Base-by-base conservation (phyloP, 75 land plant genomes). In the Picea sitchensis region DNA sequence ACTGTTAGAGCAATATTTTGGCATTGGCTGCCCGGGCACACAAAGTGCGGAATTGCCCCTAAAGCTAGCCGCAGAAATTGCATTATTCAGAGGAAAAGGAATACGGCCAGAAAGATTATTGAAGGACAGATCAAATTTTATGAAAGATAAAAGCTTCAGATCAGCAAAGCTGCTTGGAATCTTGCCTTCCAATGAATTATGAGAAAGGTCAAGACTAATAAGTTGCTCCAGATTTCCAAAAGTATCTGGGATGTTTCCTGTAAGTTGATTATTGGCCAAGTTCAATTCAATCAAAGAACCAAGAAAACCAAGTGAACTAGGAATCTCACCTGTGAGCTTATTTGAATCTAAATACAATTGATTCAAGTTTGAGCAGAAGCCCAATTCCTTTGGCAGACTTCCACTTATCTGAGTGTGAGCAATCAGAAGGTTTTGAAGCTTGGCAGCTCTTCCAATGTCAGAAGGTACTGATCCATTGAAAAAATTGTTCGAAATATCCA, bases 61-160 rank as follows among this genome's bases (percentile, higher is more conserved):
- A 18, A 82, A 83, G 71, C 75, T 74, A 17, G 73, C 76, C 30
- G 26, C 58, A 23, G 79, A 61, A 60, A 73, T 62, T 56, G 76
- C 62, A 34, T 77, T 77, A 56, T 76, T 76, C n/a, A 85, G 86
- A 62, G 51, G 60, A 21, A 75, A 63, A 47, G 86, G 85, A 14
- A 86, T 64, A 23, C 26, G 64, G 21, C 87, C 87, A 61, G 85
- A 83, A 15, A 86, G 63, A 44, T 83, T 76, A 79, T 86, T 86
- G 82, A 59, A 86, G 2, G 87, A 86, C 8, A 84, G 21, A 69
- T 86, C 85, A 21, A 86, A 75, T 20, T 11, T 21, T 38, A 62
- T 31, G 69, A 80, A 23, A 57, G 81, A 76, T 36, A 79, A 36
- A 54, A 84, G 51, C 15, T 59, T 47, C 54, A 84, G 60, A 30